phyloP scores from a whole-genome alignment of 179 eudicot species.

The Patellifolia procumbens region DNA sequence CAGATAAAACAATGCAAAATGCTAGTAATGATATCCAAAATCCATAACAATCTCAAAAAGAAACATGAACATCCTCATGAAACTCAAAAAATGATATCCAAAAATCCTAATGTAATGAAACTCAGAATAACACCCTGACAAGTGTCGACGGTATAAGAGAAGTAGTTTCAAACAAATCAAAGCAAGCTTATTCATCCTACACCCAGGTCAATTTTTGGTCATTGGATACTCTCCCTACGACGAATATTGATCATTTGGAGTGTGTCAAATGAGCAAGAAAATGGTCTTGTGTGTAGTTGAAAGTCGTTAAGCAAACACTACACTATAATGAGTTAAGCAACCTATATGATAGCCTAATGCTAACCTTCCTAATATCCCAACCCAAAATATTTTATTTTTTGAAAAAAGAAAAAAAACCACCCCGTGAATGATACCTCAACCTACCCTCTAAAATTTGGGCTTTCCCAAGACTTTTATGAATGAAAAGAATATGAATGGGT shows the following conservation, averaged over 20 bases:
- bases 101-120: background rate
- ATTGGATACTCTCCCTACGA: too few relatives aligned
- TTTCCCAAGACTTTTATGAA: background rate
- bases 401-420: background rate
- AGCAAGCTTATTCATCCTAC: too few relatives aligned
- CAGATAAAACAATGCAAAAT: background rate
- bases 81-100: background rate
- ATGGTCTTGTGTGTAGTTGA: too few relatives aligned
- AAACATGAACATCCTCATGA: background rate
- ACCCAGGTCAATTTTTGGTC: too few relatives aligned
- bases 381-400: background rate
- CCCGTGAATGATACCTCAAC: background rate
- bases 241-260: too few relatives aligned
- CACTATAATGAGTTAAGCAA: background rate
- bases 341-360: background rate
- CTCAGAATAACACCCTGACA: background rate
- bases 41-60: background rate
- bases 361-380: background rate
- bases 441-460: conserved; percentile 22
- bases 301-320: conserved; percentile 8
- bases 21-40: background rate
- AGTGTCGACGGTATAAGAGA: background rate
- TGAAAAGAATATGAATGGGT: background rate
- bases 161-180: background rate
- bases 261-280: too few relatives aligned